Base-by-base conservation (phyloP, 2,329 filamentous ascomycete genomes). In the Sclerotinia sclerotiorum region DNA sequence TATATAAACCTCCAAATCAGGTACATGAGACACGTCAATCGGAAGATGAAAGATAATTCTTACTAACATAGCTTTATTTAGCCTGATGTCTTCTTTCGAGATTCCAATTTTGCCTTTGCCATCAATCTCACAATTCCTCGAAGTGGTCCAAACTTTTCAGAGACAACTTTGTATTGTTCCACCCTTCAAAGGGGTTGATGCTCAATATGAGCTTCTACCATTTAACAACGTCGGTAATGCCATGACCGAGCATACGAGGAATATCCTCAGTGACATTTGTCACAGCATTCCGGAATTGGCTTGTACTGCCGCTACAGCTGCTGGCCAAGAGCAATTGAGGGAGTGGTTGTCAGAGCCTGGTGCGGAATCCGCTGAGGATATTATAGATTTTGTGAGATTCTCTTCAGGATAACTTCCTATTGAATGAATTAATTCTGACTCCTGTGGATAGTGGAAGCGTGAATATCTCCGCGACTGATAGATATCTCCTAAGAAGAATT, bases 211-310 rank as follows among this genome's bases (percentile, higher is more conserved):
- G 42, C 70, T 79, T 13, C 71, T 79, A 8, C 74, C 75, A 51
- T 76, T 73, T 49, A 77, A 76, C 62, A 73, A 73, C 6, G 64
- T 70, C 24, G 72, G 72, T 29, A 68, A 71, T 15, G 73, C 72
- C 1, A 71, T 79, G 21, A 70, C 73, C 48, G 76, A 78, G 61
- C 76, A 78, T 68, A 69, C 72, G 10, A 73, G 72, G 44, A 76
- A 78, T 68, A 62, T 79, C 8, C 66, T 79, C 46, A 76, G 73
- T 51, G 77, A 78, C 67, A 64, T 76, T 13, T 75, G 69, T 67
- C 68, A 71, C 35, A 74, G 72, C 51, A 67, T 79, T 54, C 68
- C 68, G 3, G 74, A 72, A 8, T 60, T 79, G 35, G 70, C 73
- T n/a, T 55, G 70, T 46, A 69, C 73, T 55, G 72, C 74, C 42